phyloP scores from a whole-genome alignment of 169 alveolate genomes.

The Plasmodium gonderi region DNA sequence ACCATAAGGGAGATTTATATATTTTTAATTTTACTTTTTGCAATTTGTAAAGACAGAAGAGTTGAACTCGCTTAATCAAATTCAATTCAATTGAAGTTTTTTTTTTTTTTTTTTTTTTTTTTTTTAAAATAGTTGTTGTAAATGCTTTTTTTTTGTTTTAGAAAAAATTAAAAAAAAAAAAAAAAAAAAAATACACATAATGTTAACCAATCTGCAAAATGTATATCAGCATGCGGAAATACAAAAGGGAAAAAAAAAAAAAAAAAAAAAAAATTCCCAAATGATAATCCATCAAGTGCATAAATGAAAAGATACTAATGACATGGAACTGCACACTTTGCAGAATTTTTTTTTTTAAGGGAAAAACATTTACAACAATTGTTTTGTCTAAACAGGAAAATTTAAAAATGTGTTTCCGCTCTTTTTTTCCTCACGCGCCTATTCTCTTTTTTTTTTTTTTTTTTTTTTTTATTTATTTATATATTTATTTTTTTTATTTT shows the following conservation, averaged over 20 bases:
- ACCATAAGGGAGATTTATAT: not conserved
- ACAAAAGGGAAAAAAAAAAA: not conserved
- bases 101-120: not conserved
- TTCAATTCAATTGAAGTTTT: too few relatives aligned
- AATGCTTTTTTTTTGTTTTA: too few relatives aligned
- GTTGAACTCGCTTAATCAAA: not conserved
- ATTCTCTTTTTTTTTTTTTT: not conserved
- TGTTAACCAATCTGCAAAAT: not conserved
- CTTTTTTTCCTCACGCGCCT: not conserved
- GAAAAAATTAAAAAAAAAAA: too few relatives aligned
- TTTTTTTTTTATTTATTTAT: not conserved
- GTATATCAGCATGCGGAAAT: not conserved
- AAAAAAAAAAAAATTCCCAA: not conserved
- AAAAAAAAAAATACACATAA: not conserved
- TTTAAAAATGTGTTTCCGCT: not conserved
- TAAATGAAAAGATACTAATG: not conserved
- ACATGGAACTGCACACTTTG: not conserved
- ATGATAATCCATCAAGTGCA: not conserved
- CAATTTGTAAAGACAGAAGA: too few relatives aligned
- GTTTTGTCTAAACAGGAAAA: not conserved
- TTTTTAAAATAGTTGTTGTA: too few relatives aligned
- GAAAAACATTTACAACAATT: not conserved
- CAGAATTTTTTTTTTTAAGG: not conserved
- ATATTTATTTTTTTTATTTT: not conserved
- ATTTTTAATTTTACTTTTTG: too few relatives aligned